Conservation (phyloP, 768 basidiomycete genomes). For the Leccinum obscurum region DNA sequence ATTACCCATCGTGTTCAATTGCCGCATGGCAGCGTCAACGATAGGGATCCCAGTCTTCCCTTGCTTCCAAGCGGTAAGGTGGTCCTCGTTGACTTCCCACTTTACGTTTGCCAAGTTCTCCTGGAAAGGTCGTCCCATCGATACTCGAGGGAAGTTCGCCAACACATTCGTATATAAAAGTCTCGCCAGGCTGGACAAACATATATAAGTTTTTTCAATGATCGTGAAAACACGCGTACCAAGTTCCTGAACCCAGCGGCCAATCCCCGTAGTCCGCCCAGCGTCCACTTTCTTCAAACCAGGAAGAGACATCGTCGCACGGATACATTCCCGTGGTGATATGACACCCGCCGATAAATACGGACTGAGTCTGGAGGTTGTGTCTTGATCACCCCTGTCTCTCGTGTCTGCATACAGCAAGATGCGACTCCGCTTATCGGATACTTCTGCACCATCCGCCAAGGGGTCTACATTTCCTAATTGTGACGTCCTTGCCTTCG, state of each 20-base stretch:
- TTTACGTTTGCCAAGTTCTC: slow-evolving; percentile 75
- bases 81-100: slow-evolving; percentile 62
- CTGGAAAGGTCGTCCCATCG: slow-evolving; percentile 85
- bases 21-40: slow-evolving; percentile 84
- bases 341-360: slow-evolving; percentile 89
- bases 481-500: slow-evolving; percentile 61
- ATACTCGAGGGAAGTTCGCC: slow-evolving; percentile 77
- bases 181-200: slow-evolving; percentile 70
- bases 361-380: slow-evolving; percentile 78
- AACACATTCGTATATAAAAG: slow-evolving; percentile 80
- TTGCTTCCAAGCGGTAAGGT: slow-evolving; percentile 65
- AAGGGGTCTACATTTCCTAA: slow-evolving; percentile 65
- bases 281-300: slow-evolving; percentile 56
- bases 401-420: slow-evolving; percentile 56
- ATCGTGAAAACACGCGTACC: slow-evolving; percentile 30
- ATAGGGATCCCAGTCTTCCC: slow-evolving; percentile 89
- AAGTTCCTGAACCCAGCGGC: slow-evolving; percentile 84
- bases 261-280: slow-evolving; percentile 58
- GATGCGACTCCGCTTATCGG: slow-evolving; percentile 47
- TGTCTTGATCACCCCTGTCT: slow-evolving; percentile 72
- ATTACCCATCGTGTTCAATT: slow-evolving; percentile 60
- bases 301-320: slow-evolving; percentile 57
- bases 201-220: not conserved
- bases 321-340: slow-evolving; percentile 68
- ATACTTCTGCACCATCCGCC: slow-evolving; percentile 47